These are phyloP conservation scores for Suillus paluster DNA, from an alignment of 768 basidiomycete species.

Conservation along the genomic window DNA sequence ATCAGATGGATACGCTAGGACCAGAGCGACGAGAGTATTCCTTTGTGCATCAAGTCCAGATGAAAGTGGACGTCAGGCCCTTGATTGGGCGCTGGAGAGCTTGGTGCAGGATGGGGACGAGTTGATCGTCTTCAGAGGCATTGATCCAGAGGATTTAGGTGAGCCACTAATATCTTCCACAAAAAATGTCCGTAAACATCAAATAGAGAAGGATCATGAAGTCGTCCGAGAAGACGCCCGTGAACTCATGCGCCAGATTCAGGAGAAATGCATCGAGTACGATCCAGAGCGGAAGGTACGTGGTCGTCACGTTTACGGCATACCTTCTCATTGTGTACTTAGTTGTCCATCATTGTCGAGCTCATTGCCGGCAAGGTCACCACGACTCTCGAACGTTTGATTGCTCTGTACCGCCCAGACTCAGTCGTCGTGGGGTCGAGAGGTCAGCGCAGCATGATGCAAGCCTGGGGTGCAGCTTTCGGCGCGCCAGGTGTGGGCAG, in stretches of 20 bases:
- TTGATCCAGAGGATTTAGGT: conserved; percentile 88
- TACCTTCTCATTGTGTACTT: conserved; percentile 5
- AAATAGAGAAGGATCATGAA: conserved; percentile 73
- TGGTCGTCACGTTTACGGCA: conserved; percentile 6
- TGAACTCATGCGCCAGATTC: conserved; percentile 77
- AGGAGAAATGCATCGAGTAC: conserved; percentile 77
- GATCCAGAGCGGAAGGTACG: conserved; percentile 77
- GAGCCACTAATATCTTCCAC: conserved; percentile 21
- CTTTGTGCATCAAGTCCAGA: conserved; percentile 88
- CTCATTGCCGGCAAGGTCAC: conserved; percentile 92
- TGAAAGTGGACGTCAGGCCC: conserved; percentile 84
- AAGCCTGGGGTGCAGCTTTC: conserved; percentile 55
- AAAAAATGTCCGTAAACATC: background rate
- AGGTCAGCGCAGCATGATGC: conserved; percentile 62
- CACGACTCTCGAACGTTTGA: conserved; percentile 88
- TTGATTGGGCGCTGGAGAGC: conserved; percentile 91
- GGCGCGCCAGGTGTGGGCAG: conserved; percentile 62
- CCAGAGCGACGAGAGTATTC: conserved; percentile 82
- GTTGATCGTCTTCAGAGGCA: conserved; percentile 87
- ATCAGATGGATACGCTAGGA: conserved; percentile 77
- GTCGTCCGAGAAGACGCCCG: conserved; percentile 84
- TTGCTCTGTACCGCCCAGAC: conserved; percentile 90
- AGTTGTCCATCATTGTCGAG: conserved; percentile 92
- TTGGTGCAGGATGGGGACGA: conserved; percentile 92
- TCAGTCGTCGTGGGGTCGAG: conserved; percentile 92